phyloP scores from a whole-genome alignment of 129 eudicot species.

The Artemisia tridentata region DNA sequence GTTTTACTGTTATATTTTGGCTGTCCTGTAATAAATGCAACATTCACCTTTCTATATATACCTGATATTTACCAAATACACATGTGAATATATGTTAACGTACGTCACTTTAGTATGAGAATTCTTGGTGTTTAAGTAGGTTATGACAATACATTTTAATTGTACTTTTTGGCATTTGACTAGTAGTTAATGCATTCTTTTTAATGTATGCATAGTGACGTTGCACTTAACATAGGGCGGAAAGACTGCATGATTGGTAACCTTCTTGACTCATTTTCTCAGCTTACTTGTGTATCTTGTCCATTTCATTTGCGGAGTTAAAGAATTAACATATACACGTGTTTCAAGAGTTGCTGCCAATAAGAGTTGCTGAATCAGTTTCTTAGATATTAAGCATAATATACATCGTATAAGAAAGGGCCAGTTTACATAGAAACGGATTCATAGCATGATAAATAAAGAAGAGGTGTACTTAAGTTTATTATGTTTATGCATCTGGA shows the following conservation, averaged over 20 bases:
- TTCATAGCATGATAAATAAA: neutral
- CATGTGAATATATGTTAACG: neutral
- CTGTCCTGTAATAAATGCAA: neutral
- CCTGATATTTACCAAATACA: neutral
- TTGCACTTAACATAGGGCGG: neutral
- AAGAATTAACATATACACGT: neutral
- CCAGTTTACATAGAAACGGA: neutral
- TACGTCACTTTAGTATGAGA: neutral
- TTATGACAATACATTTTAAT: neutral
- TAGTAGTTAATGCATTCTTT: neutral
- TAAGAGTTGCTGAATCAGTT: neutral
- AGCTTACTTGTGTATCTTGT: neutral
- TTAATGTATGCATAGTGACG: conserved; percentile 7
- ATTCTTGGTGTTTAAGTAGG: neutral
- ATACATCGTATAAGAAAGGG: neutral
- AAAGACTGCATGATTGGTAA: neutral
- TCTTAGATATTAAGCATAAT: neutral
- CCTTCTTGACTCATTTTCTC: neutral
- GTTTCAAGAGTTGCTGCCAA: neutral
- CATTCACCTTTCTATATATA: neutral
- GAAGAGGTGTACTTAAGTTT: neutral
- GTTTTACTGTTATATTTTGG: neutral
- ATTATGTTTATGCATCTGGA: neutral
- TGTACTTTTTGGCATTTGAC: neutral
- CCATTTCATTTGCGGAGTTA: too few species aligned